A percentile compares a stretch with the other conserved stretches of the same genome.
These are phyloP conservation scores for Camellia granthamiana DNA, from an alignment of 148 eudicot species.

Conservation along the genomic window DNA sequence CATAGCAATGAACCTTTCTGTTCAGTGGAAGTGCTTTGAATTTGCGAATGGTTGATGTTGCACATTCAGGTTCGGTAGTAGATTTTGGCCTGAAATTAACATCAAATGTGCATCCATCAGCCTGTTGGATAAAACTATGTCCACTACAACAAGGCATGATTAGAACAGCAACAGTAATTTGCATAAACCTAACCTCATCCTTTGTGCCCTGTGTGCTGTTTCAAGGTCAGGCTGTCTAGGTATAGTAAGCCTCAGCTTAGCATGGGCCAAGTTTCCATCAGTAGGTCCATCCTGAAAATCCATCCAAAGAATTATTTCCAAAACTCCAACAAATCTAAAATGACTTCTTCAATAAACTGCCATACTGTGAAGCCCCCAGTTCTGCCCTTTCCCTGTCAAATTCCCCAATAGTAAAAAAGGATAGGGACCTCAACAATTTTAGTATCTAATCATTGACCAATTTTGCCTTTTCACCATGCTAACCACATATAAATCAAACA, in stretches of 20 bases:
- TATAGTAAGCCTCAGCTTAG: constrained; percentile 63
- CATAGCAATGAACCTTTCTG: constrained; percentile 51
- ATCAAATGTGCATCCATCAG: background rate
- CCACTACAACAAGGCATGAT: background rate
- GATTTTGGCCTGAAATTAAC: constrained; percentile 49
- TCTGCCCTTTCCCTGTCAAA: background rate
- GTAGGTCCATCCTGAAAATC: constrained; percentile 46
- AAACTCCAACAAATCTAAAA: background rate
- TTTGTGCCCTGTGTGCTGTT: constrained; percentile 75
- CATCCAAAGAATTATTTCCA: background rate
- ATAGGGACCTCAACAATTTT: too few relatives aligned
- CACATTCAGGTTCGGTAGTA: constrained; percentile 37
- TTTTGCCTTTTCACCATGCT: too few relatives aligned
- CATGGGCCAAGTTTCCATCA: constrained; percentile 26
- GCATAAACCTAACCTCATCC: constrained; percentile 46
- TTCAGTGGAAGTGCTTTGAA: constrained; percentile 84
- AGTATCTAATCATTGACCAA: too few relatives aligned
- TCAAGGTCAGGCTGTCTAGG: constrained; percentile 84
- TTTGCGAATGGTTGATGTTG: constrained; percentile 36
- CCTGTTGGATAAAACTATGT: background rate
- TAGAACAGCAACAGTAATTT: background rate
- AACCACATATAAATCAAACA: too few relatives aligned
- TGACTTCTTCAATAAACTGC: too few relatives aligned
- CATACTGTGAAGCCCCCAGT: too few relatives aligned
- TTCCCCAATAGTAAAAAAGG: background rate